Evolutionary conservation across 768 basidiomycete species (phyloP).

Genomic region (Kwoniella sp.): DNA sequence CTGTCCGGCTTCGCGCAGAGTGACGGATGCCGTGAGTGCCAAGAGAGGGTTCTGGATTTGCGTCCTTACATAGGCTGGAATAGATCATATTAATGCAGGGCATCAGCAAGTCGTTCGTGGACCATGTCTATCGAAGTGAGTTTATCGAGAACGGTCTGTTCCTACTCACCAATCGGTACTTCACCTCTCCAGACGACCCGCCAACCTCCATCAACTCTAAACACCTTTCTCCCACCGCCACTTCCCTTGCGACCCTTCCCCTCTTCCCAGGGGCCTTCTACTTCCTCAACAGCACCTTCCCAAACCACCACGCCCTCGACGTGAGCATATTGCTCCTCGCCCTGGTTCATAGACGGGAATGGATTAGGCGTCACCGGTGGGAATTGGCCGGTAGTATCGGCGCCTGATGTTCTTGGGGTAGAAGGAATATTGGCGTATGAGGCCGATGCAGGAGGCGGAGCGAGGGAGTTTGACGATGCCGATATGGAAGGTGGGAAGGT

Average conservation of each 20-base stretch:
- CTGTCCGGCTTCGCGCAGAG: slow-evolving; percentile 66
- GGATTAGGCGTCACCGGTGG: slow-evolving; percentile 85
- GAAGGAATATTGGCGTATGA: slow-evolving; percentile 51
- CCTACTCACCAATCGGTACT: slow-evolving; percentile 73
- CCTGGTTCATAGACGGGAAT: slow-evolving; percentile 70
- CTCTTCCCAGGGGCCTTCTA: slow-evolving; percentile 65
- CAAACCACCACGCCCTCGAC: slow-evolving; percentile 75
- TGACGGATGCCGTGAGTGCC: slow-evolving; percentile 80
- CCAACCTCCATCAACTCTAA: slow-evolving; percentile 72
- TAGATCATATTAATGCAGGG: too few relatives aligned
- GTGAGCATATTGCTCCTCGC: slow-evolving; percentile 74
- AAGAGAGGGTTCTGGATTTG: slow-evolving; percentile 72
- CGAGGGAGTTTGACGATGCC: slow-evolving; percentile 4
- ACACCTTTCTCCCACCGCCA: slow-evolving; percentile 64
- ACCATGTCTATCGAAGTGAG: too few relatives aligned
- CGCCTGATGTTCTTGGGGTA: slow-evolving; percentile 28
- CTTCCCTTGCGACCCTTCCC: slow-evolving; percentile 56
- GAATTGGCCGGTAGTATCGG: slow-evolving; percentile 50
- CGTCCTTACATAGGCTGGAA: slow-evolving; percentile 71
- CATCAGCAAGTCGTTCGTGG: too few relatives aligned
- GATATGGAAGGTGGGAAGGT: slow-evolving; percentile 10
- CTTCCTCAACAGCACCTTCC: slow-evolving; percentile 36
- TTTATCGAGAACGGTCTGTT: too few relatives aligned
- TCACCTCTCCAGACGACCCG: slow-evolving; percentile 76
- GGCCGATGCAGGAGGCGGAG: slow-evolving; percentile 18